phyloP scores from a whole-genome alignment of 306 rosid genomes.

The Vigna nakashimae region DNA sequence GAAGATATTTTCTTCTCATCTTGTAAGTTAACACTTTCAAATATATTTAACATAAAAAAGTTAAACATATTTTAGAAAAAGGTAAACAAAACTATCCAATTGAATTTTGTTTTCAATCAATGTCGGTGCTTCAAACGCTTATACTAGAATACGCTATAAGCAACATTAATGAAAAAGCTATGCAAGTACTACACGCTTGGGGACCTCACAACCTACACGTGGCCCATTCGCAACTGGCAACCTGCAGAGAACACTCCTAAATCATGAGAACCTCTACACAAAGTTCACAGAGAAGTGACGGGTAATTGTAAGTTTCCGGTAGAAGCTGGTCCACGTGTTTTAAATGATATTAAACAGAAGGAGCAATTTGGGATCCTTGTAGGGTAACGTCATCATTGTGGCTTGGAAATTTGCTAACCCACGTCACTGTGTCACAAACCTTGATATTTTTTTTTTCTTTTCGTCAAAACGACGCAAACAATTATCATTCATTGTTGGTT shows the following conservation, averaged over 20 bases:
- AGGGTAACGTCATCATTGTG: slow-evolving; percentile 39
- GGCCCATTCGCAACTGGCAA: slow-evolving; percentile 15
- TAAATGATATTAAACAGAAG: neutral
- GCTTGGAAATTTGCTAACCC: slow-evolving; percentile 6
- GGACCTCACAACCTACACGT: slow-evolving; percentile 40
- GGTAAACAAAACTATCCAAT: no score
- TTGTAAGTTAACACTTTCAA: no score
- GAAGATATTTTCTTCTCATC: no score
- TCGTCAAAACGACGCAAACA: neutral
- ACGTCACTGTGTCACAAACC: slow-evolving; percentile 1
- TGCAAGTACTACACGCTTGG: slow-evolving; percentile 15
- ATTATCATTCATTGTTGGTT: neutral
- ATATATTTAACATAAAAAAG: no score
- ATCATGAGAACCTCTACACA: neutral
- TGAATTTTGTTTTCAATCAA: neutral
- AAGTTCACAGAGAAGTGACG: neutral
- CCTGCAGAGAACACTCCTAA: neutral
- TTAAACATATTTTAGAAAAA: no score
- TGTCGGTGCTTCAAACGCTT: neutral
- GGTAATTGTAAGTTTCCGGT: slow-evolving; percentile 25
- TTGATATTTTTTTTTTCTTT: slow-evolving; percentile 7
- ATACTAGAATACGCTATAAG: neutral
- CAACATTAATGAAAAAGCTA: neutral
- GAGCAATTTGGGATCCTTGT: slow-evolving; percentile 5
- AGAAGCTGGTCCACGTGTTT: slow-evolving; percentile 42